Percentiles rank a stretch among this genome's conserved stretches.
These are phyloP conservation scores for Acanthamoeba culbertsoni DNA, from an alignment of 208 protist species.

Conservation along the genomic window DNA sequence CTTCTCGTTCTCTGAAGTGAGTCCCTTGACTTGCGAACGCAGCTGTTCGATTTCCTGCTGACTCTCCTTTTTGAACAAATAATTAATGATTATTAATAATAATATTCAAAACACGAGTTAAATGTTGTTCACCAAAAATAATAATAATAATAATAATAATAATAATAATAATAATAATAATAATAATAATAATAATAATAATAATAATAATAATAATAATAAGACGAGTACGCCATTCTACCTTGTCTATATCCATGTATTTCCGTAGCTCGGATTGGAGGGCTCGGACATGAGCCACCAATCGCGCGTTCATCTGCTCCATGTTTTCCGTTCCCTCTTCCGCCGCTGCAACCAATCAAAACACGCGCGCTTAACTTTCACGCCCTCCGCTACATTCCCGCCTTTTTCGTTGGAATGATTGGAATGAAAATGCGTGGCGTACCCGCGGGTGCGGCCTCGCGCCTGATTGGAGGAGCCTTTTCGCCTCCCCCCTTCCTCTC, in stretches of 20 bases:
- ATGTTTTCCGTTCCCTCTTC: neutral
- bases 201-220: neutral
- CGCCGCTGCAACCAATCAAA: neutral
- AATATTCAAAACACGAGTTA: neutral
- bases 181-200: neutral
- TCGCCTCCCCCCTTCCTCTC: too few species aligned
- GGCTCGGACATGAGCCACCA: neutral
- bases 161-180: neutral
- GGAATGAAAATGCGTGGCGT: too few species aligned
- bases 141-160: neutral
- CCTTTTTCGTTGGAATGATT: too few species aligned
- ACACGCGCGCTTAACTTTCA: too few species aligned
- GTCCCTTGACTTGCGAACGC: neutral
- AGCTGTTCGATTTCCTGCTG: neutral
- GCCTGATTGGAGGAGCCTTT: too few species aligned
- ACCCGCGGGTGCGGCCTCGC: too few species aligned
- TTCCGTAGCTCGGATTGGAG: slow-evolving; percentile 6
- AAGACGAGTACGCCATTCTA: neutral
- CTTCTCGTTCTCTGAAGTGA: neutral
- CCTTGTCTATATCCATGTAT: slow-evolving; percentile 43
- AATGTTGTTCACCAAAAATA: too few species aligned
- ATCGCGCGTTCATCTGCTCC: slow-evolving; percentile 16
- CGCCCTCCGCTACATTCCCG: neutral
- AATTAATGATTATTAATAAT: neutral
- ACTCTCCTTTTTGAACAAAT: neutral